Base-by-base conservation (phyloP, 305 asterid genomes). In the Fraxinus angustifolia region DNA sequence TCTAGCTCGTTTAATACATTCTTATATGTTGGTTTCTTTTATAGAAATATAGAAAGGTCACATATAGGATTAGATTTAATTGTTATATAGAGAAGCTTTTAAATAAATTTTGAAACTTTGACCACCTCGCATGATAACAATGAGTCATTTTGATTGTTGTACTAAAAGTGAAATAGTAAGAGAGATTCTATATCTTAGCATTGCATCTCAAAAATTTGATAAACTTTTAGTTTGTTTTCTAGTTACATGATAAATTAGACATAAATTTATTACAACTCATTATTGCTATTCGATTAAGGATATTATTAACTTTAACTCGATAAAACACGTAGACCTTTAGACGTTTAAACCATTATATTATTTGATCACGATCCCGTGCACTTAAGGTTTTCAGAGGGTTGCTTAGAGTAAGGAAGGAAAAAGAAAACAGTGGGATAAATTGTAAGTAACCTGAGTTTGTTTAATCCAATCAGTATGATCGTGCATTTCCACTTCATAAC, bases 391-490 rank as follows among this genome's bases (percentile, higher is more conserved):
- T 40, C 16, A 40, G 10, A 40, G 4, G 14, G 50, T 40, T 2
- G 3, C 56, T 58, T 58, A 7, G 12, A 17, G 28, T 58, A 58
- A 0, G 68, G 68, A 6, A 6, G 68, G 28, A 19, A 62, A 60
- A 67, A 28, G 73, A 12, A 67, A 26, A 67, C 36, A 67, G 12
- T 11, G 36, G 26, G 19, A 30, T 33, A 33, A 12, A 67, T 30
- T 8, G n/a, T 12, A 23, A 23, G 71, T 70, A 34, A 92, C 98
- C 97, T 90, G 98, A 67, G 88, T 78, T 85, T 85, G 86, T 86
- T 84, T 91, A 67, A 95, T 90, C 99, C 99, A 93, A 82, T 95
- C 93, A 80, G 84, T 83, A 82, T 95, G 91, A 82, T 95, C 93
- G 8, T 87, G 90, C 93, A 83, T 87, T 75, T 74, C 91, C 58